Conservation (phyloP, 306 rosid genomes). For the Casuarina equisetifolia region DNA sequence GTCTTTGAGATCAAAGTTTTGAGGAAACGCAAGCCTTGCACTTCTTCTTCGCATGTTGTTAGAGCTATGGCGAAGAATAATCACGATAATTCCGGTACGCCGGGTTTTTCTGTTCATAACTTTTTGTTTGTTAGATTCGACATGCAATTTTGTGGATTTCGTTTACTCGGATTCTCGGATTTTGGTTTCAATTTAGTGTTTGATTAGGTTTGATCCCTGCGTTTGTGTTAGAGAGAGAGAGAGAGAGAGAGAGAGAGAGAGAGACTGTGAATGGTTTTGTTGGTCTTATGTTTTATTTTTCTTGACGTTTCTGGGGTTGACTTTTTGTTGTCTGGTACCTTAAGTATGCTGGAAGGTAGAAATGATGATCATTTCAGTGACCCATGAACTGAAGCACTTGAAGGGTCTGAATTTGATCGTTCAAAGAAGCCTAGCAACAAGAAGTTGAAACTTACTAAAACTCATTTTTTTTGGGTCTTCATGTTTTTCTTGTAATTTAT, state of each 20-base stretch:
- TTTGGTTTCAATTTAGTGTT: not conserved
- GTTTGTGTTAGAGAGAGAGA: not conserved
- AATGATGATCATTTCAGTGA: not conserved
- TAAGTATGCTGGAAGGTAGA: not conserved
- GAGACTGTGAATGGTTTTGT: not conserved
- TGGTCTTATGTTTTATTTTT: not conserved
- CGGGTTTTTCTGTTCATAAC: conserved; percentile 36
- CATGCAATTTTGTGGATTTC: conserved; percentile 8
- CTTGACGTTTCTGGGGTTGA: conserved; percentile 14
- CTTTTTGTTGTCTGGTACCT: conserved; percentile 5
- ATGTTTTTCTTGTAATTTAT: not conserved
- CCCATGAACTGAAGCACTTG: not conserved
- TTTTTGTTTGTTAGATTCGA: conserved; percentile 14
- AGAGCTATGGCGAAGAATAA: conserved; percentile 71
- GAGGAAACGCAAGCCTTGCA: conserved; percentile 43
- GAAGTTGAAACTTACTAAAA: not conserved
- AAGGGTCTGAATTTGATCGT: not conserved
- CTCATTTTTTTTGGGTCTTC: not conserved
- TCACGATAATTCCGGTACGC: conserved; percentile 40
- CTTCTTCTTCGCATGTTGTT: conserved; percentile 35
- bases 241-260: too few relatives aligned
- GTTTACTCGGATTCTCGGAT: not conserved
- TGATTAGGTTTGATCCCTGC: not conserved
- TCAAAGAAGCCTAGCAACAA: conserved; percentile 5
- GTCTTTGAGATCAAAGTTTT: conserved; percentile 45